Percentiles rank a stretch among this genome's conserved stretches.
These are phyloP conservation scores for Geosmithia morbida DNA, from an alignment of 2,329 filamentous ascomycete species.

Conservation along the genomic window DNA sequence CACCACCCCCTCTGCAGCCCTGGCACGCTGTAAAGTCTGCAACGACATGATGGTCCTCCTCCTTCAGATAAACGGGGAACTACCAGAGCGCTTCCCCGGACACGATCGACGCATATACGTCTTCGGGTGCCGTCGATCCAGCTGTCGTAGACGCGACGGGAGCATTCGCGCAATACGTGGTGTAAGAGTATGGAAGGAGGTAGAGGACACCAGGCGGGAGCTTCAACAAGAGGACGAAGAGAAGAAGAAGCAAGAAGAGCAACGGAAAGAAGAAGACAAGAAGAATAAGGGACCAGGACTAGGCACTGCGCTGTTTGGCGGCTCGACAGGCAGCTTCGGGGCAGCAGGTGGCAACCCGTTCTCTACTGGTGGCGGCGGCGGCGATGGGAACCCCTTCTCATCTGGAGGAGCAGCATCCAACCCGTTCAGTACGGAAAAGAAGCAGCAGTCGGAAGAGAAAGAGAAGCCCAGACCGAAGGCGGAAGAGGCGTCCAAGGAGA, in stretches of 20 bases:
- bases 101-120: constrained; percentile 84
- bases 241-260: constrained; percentile 8
- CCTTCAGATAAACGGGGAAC: constrained; percentile 80
- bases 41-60: constrained; percentile 71
- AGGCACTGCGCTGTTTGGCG: constrained; percentile 56
- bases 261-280: constrained; percentile 18
- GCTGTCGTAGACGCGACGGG: constrained; percentile 70
- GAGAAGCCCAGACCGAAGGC: constrained; percentile 17
- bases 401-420: constrained; percentile 8
- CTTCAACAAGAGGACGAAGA: constrained; percentile 11
- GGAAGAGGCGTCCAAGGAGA: constrained; percentile 10
- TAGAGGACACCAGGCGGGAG: constrained; percentile 13
- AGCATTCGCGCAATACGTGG: constrained; percentile 66
- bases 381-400: constrained; percentile 32
- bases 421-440: constrained; percentile 11
- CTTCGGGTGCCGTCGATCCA: constrained; percentile 63
- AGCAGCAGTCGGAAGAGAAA: constrained; percentile 4
- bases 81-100: constrained; percentile 72
- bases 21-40: constrained; percentile 81
- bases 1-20: constrained; percentile 55
- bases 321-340: constrained; percentile 36
- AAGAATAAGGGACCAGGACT: constrained; percentile 27
- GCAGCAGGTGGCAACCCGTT: constrained; percentile 42
- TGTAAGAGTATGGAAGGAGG: constrained; percentile 38
- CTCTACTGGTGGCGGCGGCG: constrained; percentile 18